Percentiles rank a stretch among this genome's conserved stretches.
Evolutionary conservation across 164 flowering plant species (phyloP).

Genomic region (Nymphaea thermarum): DNA sequence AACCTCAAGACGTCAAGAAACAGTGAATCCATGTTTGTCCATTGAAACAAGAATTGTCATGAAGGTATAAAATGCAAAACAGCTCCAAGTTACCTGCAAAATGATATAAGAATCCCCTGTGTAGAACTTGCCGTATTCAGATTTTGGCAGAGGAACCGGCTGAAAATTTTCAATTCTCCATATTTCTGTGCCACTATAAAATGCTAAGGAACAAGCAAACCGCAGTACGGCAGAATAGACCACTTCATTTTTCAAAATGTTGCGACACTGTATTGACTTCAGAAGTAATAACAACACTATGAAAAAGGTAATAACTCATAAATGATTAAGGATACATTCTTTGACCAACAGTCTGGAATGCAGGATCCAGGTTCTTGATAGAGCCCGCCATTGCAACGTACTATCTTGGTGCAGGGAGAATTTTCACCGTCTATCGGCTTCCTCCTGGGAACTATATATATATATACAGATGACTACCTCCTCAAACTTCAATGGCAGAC

Average conservation of each 20-base stretch:
- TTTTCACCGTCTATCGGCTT: not conserved
- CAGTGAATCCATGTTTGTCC: too few relatives aligned
- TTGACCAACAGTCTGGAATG: slow-evolving; percentile 86
- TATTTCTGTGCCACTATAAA: slow-evolving; percentile 76
- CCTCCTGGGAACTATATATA: not conserved
- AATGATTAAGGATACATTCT: slow-evolving; percentile 65
- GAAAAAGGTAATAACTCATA: not conserved
- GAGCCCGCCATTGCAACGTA: slow-evolving; percentile 50
- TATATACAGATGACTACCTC: not conserved
- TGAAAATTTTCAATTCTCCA: slow-evolving; percentile 93
- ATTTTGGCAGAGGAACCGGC: slow-evolving; percentile 82
- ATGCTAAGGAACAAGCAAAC: slow-evolving; percentile 30
- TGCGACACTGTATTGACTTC: not conserved
- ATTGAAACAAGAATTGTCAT: not conserved
- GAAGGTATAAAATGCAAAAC: not conserved
- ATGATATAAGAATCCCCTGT: slow-evolving; percentile 79
- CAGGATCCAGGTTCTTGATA: slow-evolving; percentile 71
- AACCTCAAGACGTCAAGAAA: not conserved
- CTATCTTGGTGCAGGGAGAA: not conserved
- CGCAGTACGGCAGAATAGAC: not conserved
- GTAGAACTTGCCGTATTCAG: slow-evolving; percentile 88
- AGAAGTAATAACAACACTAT: not conserved
- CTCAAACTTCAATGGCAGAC: slow-evolving; percentile 1
- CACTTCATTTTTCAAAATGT: too few relatives aligned
- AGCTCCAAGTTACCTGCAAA: slow-evolving; percentile 46